These are phyloP conservation scores for Cryptococcus deneoformans DNA, from an alignment of 1,284 basidiomycete species.

Conservation along the genomic window DNA sequence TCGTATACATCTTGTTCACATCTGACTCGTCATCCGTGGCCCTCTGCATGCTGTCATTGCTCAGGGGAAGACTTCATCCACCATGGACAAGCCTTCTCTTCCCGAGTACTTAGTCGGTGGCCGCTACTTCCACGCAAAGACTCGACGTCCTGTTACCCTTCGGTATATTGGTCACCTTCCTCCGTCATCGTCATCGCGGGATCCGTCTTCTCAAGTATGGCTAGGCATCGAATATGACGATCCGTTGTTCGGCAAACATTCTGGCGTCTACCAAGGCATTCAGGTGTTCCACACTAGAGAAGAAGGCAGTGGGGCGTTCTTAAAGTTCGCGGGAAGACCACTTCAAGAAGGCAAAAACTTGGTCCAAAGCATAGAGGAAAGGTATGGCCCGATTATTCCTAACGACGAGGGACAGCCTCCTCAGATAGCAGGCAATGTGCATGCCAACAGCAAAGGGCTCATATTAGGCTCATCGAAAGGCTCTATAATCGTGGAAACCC, in stretches of 20 bases:
- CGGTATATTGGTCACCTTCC: conserved; percentile 40
- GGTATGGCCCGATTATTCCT: conserved; percentile 55
- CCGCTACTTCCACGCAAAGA: conserved; percentile 39
- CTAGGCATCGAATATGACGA: conserved; percentile 96
- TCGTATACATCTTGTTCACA: no score
- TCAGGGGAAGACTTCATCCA: no score
- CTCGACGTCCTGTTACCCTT: conserved; percentile 33
- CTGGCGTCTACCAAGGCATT: conserved; percentile 72
- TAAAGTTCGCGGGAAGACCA: conserved; percentile 19
- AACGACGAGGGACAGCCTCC: conserved; percentile 12
- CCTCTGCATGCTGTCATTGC: no score
- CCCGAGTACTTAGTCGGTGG: conserved; percentile 13
- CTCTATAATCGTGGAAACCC: conserved; percentile 77
- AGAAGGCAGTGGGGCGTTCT: conserved; percentile 43
- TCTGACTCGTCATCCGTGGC: no score
- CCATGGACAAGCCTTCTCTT: no score
- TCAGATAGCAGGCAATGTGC: not conserved
- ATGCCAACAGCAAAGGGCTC: conserved; percentile 41
- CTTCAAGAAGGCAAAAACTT: conserved; percentile 64
- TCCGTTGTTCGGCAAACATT: conserved; percentile 75
- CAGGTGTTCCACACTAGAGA: conserved; percentile 62
- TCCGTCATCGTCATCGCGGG: conserved; percentile 4
- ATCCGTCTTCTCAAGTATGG: conserved; percentile 55
- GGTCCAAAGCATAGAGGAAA: conserved; percentile 65
- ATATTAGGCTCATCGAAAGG: conserved; percentile 76